Conservation (phyloP, 441 rosid genomes). For the Biscutella auriculata region DNA sequence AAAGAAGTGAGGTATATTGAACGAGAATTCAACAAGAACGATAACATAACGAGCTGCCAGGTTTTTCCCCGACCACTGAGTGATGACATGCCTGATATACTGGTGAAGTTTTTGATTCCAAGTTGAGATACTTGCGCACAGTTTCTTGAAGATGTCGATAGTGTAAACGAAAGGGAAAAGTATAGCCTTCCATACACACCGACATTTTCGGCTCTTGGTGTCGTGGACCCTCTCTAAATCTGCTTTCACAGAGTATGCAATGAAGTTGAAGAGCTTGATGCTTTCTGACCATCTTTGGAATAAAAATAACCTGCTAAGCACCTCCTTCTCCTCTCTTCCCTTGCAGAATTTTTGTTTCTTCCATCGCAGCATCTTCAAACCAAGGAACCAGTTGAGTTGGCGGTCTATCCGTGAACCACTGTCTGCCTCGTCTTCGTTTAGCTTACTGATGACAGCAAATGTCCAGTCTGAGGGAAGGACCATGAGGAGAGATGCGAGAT, state of each 20-base stretch:
- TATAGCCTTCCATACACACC: background rate
- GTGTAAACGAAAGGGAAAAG: background rate
- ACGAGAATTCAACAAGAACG: background rate
- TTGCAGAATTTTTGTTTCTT: background rate
- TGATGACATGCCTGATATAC: background rate
- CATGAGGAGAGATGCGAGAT: constrained; percentile 18
- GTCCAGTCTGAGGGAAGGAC: constrained; percentile 36
- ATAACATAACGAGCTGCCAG: background rate
- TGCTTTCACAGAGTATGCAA: constrained; percentile 19
- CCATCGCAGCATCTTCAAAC: constrained; percentile 14
- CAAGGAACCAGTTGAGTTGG: background rate
- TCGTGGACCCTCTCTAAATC: constrained; percentile 9
- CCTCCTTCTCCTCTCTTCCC: background rate
- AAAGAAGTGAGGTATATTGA: background rate
- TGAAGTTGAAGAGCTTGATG: constrained; percentile 17
- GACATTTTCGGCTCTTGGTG: background rate
- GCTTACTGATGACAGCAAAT: constrained; percentile 1
- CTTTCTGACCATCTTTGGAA: constrained; percentile 27
- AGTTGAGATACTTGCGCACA: background rate
- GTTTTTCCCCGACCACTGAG: background rate
- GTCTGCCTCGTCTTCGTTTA: background rate
- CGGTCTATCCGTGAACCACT: background rate
- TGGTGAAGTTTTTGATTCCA: background rate
- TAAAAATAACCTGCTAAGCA: constrained; percentile 9
- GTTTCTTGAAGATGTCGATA: background rate